Conservation (phyloP, 1,284 basidiomycete genomes). For the Heliocybe sulcata region DNA sequence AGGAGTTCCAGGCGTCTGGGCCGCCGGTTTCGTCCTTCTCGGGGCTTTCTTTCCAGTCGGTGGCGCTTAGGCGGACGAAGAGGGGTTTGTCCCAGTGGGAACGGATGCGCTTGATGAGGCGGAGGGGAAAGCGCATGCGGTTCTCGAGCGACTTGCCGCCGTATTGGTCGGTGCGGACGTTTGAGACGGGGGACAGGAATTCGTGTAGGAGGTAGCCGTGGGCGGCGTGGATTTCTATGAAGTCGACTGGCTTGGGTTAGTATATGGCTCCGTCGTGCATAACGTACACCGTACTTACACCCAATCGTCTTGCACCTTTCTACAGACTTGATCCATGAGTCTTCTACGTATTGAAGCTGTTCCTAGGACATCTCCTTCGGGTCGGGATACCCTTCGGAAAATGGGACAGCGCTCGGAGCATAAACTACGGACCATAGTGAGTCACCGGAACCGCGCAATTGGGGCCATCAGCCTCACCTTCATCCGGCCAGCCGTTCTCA, state of each 20-base stretch:
- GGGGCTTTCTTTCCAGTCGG: conserved; percentile 72
- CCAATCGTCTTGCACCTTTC: conserved; percentile 56
- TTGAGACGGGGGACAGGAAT: conserved; percentile 69
- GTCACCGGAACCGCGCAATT: neutral
- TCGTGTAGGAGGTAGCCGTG: conserved; percentile 62
- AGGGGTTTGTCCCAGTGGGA: conserved; percentile 64
- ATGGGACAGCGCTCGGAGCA: conserved; percentile 49
- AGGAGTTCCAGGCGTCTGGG: conserved; percentile 53
- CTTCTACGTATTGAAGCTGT: conserved; percentile 54
- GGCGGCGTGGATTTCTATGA: conserved; percentile 72
- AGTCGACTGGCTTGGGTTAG: conserved; percentile 46
- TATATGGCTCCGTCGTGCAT: neutral
- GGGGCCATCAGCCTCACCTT: conserved; percentile 21
- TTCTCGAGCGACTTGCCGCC: conserved; percentile 70
- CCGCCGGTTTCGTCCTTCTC: conserved; percentile 36
- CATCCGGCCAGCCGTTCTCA: conserved; percentile 66
- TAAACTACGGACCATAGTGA: conserved; percentile 18
- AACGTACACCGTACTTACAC: conserved; percentile 33
- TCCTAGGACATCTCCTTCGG: conserved; percentile 47
- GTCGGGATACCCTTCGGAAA: conserved; percentile 35
- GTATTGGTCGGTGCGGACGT: conserved; percentile 61
- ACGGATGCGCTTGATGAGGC: conserved; percentile 46
- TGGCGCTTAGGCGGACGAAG: conserved; percentile 65
- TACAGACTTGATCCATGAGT: conserved; percentile 60
- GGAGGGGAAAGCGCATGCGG: conserved; percentile 61